Base-by-base conservation (phyloP, 306 rosid genomes). In the Malus sylvestris region DNA sequence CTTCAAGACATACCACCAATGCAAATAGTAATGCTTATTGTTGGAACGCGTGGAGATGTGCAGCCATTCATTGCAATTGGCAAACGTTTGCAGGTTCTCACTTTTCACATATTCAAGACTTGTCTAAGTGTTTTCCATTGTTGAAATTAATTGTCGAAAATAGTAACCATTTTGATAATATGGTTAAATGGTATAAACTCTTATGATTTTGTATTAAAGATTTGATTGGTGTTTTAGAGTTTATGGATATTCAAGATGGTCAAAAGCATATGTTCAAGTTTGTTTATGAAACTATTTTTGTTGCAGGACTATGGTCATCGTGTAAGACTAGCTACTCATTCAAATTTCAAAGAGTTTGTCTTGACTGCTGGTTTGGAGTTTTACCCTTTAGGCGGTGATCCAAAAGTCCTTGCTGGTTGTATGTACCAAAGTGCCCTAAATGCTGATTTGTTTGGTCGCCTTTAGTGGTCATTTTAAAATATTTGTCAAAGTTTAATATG, bases 271-370 rank as follows among this genome's bases (percentile, higher is more conserved):
- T 30, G 22, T 64, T 57, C 58, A 82, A 75, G 74, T 70, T 57
- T 22, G 45, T 44, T 74, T 4, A 10, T 4, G 4, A 40, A 27
- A 75, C 58, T 32, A 27, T 78, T 19, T 61, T 55, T 32, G 67
- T 87, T 87, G 98, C 97, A 93, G 99, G 99, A 91, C 75, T 93
- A 89, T 85, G 99, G 99, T 23, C 99, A 96, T 84, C 99, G 99
- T 60, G 97, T 93, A 78, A 89, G 99, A 84, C 87, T 96, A 73
- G 99, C 99, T 46, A 91, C 97, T 76, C 99, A 96, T 87, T 91
- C 98, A 79, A 96, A 96, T 87, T 96, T 96, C 71, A 96, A 96
- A 86, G 99, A 96, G 82, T 96, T 96, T 91, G 99, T 96, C 76
- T 82, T 93, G 91, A 93, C 99, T 68, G 89, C 99, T 81, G 99